Conservation (phyloP, 1,139 yeast species). For the Pichia sp. region DNA sequence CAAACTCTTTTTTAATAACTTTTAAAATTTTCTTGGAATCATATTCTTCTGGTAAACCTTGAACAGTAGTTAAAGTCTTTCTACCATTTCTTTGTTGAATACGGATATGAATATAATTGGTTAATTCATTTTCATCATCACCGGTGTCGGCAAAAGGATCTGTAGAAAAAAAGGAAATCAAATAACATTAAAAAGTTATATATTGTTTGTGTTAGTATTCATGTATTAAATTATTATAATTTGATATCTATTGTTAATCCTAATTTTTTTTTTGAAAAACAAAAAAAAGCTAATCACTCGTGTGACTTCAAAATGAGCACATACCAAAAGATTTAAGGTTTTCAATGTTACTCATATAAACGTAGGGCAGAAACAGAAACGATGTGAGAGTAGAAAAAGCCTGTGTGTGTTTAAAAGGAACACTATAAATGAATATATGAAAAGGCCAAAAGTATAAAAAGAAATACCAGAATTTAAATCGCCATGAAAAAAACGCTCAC, state of each 20-base stretch:
- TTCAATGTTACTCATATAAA: slow-evolving; percentile 84
- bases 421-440: no score
- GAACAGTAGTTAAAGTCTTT: slow-evolving; percentile 96
- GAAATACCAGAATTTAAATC: no score
- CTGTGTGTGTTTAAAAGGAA: no score
- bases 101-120: slow-evolving; percentile 96
- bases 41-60: slow-evolving; percentile 93
- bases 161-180: slow-evolving; percentile 17
- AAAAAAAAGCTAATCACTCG: neutral
- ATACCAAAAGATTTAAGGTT: slow-evolving; percentile 90
- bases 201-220: slow-evolving; percentile 1
- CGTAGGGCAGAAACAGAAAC: neutral
- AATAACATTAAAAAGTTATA: neutral
- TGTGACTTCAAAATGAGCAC: slow-evolving; percentile 25
- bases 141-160: slow-evolving; percentile 99
- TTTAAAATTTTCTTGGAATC: slow-evolving; percentile 91
- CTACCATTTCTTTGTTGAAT: slow-evolving; percentile 99
- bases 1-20: slow-evolving; percentile 95
- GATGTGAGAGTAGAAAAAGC: neutral
- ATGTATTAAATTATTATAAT: no score
- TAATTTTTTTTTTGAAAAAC: no score
- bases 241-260: no score
- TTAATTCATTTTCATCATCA: slow-evolving; percentile 96
- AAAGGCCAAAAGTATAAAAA: no score
- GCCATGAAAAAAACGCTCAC: no score